These are phyloP conservation scores for Saccharum spontaneum DNA, from an alignment of 176 grass and related monocot genomes.

Conservation along the genomic window DNA sequence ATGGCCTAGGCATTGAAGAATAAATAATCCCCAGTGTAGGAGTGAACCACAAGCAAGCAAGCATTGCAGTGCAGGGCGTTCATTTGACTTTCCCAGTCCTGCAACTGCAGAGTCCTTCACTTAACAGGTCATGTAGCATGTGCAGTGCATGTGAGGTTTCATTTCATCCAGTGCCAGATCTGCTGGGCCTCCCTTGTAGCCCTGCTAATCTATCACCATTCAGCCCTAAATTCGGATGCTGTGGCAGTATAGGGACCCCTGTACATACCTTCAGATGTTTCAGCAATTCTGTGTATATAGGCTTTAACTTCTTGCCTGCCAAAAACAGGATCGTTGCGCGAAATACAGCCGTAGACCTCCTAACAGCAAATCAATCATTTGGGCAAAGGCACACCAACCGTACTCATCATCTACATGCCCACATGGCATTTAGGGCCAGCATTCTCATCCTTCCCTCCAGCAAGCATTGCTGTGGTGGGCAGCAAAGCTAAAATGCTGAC, in stretches of 20 bases:
- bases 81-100: slow-evolving; percentile 51
- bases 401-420: background rate
- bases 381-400: background rate
- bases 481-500: background rate
- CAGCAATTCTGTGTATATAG: slow-evolving; percentile 9
- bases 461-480: background rate
- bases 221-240: slow-evolving; percentile 9
- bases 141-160: slow-evolving; percentile 45
- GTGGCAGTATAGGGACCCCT: background rate
- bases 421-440: slow-evolving; percentile 15
- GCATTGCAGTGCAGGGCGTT: background rate
- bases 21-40: slow-evolving; percentile 12
- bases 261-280: background rate
- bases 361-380: slow-evolving; percentile 26
- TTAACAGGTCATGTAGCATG: slow-evolving; percentile 54
- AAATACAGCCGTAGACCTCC: background rate
- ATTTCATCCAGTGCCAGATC: slow-evolving; percentile 39
- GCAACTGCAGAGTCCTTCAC: slow-evolving; percentile 26
- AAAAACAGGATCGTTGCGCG: slow-evolving; percentile 13
- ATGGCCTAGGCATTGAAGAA: slow-evolving; percentile 23
- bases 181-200: slow-evolving; percentile 24
- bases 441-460: background rate
- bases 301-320: background rate
- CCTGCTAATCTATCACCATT: slow-evolving; percentile 16
- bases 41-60: slow-evolving; percentile 37